These are phyloP conservation scores for Myxozyma neglecta DNA, from an alignment of 805 yeast species.

Conservation along the genomic window DNA sequence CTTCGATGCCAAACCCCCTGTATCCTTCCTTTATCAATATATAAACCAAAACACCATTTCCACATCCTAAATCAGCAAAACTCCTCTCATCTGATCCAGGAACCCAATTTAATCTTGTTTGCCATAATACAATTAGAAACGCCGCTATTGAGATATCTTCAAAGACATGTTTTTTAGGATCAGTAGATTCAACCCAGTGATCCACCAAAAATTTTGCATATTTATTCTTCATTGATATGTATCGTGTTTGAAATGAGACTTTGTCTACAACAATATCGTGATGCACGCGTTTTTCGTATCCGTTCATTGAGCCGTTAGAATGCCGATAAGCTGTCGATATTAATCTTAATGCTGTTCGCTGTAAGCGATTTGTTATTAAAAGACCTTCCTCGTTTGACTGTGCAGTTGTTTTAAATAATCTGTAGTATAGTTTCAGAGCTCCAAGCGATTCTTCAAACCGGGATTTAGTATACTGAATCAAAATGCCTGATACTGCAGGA, in stretches of 20 bases:
- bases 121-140: slow-evolving; percentile 85
- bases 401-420: background rate
- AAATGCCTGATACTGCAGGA: slow-evolving; percentile 83
- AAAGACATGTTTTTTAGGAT: slow-evolving; percentile 92
- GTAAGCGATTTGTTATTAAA: slow-evolving; percentile 53
- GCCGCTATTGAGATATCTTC: slow-evolving; percentile 97
- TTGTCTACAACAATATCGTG: slow-evolving; percentile 86
- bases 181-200: slow-evolving; percentile 90
- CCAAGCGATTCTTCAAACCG: background rate
- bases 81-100: slow-evolving; percentile 48
- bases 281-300: slow-evolving; percentile 82
- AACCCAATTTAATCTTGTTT: slow-evolving; percentile 43
- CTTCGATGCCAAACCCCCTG: slow-evolving; percentile 83
- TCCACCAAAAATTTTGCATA: slow-evolving; percentile 74
- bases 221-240: slow-evolving; percentile 75
- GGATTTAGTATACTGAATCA: slow-evolving; percentile 43
- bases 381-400: background rate
- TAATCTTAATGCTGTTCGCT: slow-evolving; percentile 79
- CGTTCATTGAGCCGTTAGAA: slow-evolving; percentile 76
- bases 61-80: slow-evolving; percentile 91
- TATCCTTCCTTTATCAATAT: slow-evolving; percentile 77
- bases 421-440: slow-evolving; percentile 9
- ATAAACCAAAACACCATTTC: slow-evolving; percentile 84
- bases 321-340: slow-evolving; percentile 80
- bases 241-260: slow-evolving; percentile 77